Evolutionary conservation across 2,329 filamentous ascomycete species (phyloP).

Genomic region (Nemania sp.): DNA sequence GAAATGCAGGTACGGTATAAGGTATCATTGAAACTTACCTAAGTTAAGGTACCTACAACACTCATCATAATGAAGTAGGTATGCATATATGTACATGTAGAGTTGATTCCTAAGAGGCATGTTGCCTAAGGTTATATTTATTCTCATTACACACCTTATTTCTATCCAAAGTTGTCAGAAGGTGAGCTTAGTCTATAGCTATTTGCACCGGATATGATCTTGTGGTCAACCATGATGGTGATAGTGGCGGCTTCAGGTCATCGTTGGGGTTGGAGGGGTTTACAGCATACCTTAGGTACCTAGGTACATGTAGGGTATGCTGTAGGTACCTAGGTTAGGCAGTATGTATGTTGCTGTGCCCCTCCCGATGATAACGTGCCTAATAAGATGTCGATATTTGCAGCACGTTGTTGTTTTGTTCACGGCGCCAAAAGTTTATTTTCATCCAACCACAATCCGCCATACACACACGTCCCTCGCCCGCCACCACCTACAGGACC

Average conservation of each 20-base stretch:
- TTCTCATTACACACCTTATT: neutral
- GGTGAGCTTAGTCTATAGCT: neutral
- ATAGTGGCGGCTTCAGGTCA: constrained; percentile 7
- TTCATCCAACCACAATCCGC: constrained; percentile 50
- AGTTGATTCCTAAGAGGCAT: too few relatives aligned
- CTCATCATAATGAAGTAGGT: too few relatives aligned
- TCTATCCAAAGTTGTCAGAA: neutral
- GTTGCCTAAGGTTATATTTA: too few relatives aligned
- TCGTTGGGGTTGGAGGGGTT: neutral
- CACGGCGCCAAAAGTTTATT: constrained; percentile 24
- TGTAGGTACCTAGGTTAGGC: too few relatives aligned
- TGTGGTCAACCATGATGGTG: constrained; percentile 19
- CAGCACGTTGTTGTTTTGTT: constrained; percentile 26
- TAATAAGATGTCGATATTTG: constrained; percentile 19
- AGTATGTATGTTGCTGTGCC: neutral
- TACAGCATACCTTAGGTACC: neutral
- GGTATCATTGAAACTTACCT: too few relatives aligned
- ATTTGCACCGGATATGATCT: neutral
- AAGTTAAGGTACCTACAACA: too few relatives aligned
- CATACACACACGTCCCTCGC: constrained; percentile 49
- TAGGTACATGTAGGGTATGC: too few relatives aligned
- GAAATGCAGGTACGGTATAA: too few relatives aligned
- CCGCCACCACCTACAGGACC: constrained; percentile 46
- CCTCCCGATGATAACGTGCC: neutral
- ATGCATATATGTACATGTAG: too few relatives aligned